Evolutionary conservation across 73 alveolate genomes (phyloP), one percentile per base, ranked within the genome.

Genomic region (Strombidium stylifer): DNA sequence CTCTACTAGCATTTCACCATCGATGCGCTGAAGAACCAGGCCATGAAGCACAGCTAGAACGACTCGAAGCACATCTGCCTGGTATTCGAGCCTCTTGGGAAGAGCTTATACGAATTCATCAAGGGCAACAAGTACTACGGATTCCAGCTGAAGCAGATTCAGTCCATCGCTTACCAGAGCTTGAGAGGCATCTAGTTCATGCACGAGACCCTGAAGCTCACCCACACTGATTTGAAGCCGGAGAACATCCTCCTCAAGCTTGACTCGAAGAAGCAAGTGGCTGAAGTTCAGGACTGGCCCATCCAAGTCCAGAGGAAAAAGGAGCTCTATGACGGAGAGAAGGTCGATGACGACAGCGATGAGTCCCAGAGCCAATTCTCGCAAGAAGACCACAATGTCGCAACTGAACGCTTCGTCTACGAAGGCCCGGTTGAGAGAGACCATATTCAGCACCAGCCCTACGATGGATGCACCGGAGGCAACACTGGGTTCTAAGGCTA

Each of bases 191-290:
- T 92, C 14, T 68, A 80, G 25, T 90, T 82, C 48, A 15, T 94
- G 25, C 96, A 92, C 64, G 73, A 68, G 19, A 32, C 59, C 26
- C n/a, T n/a, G n/a, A 86, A 84, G 32, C 56, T 95, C 8, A 95
- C 97, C 30, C 99, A 95, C 82, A 93, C 99, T 28, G 98, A 95
- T 77, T 69, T 95, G 52, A 95, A 95, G 69, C 98, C 98, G 27
- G 98, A 95, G 80, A 95, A 95, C 56, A 93, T 95, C 28, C 88
- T 95, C 26, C 86, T 95, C 41, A 79, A 65, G 18, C 62, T 75
- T 36, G 73, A 84, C 30, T 86, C 59, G 2, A 65, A 45, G 35
- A 67, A 53, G 30, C 70, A 35, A 36, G 67, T 87, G 47, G 42
- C 30, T 14, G 69, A 74, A 20, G 24, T 20, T 27, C 27, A 46